Conservation (phyloP, 805 yeast species). For the Zygoascus ofunaensis region DNA sequence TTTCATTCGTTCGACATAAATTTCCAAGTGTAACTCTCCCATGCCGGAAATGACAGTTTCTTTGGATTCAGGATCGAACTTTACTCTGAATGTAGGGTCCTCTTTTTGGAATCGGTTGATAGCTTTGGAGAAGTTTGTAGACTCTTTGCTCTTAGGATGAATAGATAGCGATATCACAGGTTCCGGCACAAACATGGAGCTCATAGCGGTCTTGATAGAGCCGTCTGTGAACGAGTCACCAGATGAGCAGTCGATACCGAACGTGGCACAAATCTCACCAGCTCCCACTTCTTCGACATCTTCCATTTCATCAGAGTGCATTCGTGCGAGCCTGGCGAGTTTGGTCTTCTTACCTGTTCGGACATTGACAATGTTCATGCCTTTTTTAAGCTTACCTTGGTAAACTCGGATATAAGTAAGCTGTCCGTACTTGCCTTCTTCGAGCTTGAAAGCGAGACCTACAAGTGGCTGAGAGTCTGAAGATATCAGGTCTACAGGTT, state of each 20-base stretch:
- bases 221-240: constrained; percentile 97
- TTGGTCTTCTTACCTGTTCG: constrained; percentile 90
- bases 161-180: constrained; percentile 93
- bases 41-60: constrained; percentile 94
- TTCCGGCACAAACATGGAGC: constrained; percentile 98
- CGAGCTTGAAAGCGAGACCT: constrained; percentile 96
- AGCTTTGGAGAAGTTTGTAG: constrained; percentile 89
- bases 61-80: constrained; percentile 81
- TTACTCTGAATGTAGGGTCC: constrained; percentile 96
- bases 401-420: constrained; percentile 93
- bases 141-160: constrained; percentile 78
- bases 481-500: constrained; percentile 66
- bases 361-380: constrained; percentile 77
- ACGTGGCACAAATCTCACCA: constrained; percentile 98
- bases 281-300: constrained; percentile 92
- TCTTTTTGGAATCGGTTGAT: constrained; percentile 96
- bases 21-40: constrained; percentile 97
- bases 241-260: constrained; percentile 97
- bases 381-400: constrained; percentile 91
- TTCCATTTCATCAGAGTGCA: constrained; percentile 99
- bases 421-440: constrained; percentile 98
- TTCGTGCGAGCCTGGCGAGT: constrained; percentile 87
- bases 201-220: constrained; percentile 72
- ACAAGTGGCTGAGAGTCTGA: constrained; percentile 72
- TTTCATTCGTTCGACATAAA: constrained; percentile 95